Evolutionary conservation across 305 asterid genomes (phyloP), one percentile per base, ranked within the genome.

Genomic region (Rubia peregrina): DNA sequence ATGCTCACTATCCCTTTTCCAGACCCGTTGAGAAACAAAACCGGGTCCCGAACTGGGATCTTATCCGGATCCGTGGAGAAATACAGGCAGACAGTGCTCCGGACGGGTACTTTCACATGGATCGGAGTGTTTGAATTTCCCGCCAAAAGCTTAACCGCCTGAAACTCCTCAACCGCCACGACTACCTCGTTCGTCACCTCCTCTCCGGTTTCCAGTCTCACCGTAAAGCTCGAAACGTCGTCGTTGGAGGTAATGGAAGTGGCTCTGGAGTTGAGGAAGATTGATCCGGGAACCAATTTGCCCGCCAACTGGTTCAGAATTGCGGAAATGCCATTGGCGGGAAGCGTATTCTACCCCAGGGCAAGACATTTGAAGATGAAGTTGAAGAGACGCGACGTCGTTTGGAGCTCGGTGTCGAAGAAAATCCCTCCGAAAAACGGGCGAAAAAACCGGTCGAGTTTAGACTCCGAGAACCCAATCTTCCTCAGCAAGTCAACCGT

Each of bases 371-470:
- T 94, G 77, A 94, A 91, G 71, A 89, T 85, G 82, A 94, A 94
- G 82, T 89, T 75, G 80, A 91, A 94, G 84, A 89, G 67, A 46
- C 99, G 80, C 16, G 97, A 91, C 41, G 98, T 91, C 30, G 99
- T 94, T 72, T 87, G 86, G 4, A 94, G 92, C 77, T 91, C 89
- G 71, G 82, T 80, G 46, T 94, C 97, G 78, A 89, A 93, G 78
- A 93, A 93, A 61, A 90, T 81, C 11, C 98, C 97, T 16, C 98
- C 98, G 9, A 91, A 94, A 79, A 94, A 91, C 0, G 96, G 97
- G 7, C 95, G 85, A 76, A 91, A 91, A 74, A 94, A 94, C 30
- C 96, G 75, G 38, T 94, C 96, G 80, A 94, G 14, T 13, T 91
- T 77, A 22, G 88, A 70, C 33, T 88, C 95, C 33, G 97, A 88